Conservation (phyloP, 2,329 filamentous ascomycete species). For the Colletotrichum liriopes region DNA sequence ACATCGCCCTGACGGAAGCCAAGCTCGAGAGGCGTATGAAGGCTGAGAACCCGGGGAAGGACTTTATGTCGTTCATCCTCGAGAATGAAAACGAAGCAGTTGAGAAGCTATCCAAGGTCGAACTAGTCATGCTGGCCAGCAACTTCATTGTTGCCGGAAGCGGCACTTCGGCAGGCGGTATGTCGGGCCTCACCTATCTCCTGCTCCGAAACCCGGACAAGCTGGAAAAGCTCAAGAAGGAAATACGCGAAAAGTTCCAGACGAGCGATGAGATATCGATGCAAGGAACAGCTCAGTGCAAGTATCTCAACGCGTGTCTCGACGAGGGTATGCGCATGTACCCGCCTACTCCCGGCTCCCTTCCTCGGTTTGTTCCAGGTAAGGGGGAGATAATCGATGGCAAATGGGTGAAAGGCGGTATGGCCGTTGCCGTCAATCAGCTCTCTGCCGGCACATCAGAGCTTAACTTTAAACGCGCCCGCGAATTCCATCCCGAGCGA, state of each 20-base stretch:
- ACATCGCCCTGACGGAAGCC: conserved; percentile 10
- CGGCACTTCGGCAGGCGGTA: conserved; percentile 8
- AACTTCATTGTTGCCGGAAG: conserved; percentile 18
- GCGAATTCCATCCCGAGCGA: conserved; percentile 21
- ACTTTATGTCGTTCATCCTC: conserved; percentile 16
- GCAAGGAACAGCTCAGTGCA: not conserved
- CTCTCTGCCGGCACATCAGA: conserved; percentile 9
- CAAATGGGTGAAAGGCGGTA: conserved; percentile 8
- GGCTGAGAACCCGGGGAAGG: conserved; percentile 7
- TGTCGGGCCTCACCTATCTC: conserved; percentile 20
- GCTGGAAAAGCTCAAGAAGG: conserved; percentile 8
- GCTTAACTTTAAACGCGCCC: conserved; percentile 2
- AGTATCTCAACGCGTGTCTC: conserved; percentile 7
- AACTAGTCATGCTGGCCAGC: conserved; percentile 18
- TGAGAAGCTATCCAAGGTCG: conserved; percentile 10
- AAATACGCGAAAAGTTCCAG: not conserved
- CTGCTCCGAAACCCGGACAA: conserved; percentile 5
- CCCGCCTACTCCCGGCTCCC: conserved; percentile 10
- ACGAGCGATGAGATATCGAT: not conserved
- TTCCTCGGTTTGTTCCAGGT: conserved; percentile 5
- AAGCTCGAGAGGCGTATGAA: conserved; percentile 3
- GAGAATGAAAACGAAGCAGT: conserved; percentile 3
- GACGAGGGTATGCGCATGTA: conserved; percentile 23
- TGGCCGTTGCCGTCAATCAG: conserved; percentile 15
- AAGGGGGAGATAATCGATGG: conserved; percentile 3